Evolutionary conservation across 805 yeast genomes (phyloP).

Genomic region (Millerago galiae): DNA sequence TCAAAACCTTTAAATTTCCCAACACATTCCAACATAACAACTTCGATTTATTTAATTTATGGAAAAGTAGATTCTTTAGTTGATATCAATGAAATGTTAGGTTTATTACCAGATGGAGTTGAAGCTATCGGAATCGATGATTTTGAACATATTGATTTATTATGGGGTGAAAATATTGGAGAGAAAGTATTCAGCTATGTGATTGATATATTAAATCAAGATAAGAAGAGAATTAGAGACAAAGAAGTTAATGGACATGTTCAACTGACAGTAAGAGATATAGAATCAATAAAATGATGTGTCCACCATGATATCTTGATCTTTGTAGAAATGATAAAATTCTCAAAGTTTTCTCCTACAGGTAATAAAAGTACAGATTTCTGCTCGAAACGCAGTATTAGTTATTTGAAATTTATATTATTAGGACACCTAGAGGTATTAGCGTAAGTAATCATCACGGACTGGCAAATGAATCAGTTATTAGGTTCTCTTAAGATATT

Average conservation of each 20-base stretch:
- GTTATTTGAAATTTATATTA: too few relatives aligned
- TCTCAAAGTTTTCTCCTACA: too few relatives aligned
- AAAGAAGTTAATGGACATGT: background rate
- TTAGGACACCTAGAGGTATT: too few relatives aligned
- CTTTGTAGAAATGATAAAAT: too few relatives aligned
- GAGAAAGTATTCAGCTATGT: slow-evolving; percentile 29
- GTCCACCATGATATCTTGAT: too few relatives aligned
- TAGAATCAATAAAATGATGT: too few relatives aligned
- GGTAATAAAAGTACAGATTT: too few relatives aligned
- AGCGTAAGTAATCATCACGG: too few relatives aligned
- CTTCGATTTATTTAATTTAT: slow-evolving; percentile 74
- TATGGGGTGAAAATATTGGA: slow-evolving; percentile 77
- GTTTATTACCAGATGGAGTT: slow-evolving; percentile 54
- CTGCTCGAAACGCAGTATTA: too few relatives aligned
- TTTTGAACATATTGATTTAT: slow-evolving; percentile 87
- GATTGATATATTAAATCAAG: background rate
- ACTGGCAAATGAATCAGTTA: too few relatives aligned
- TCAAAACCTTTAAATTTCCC: slow-evolving; percentile 41
- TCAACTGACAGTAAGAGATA: too few relatives aligned
- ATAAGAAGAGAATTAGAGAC: background rate
- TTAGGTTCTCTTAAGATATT: too few relatives aligned
- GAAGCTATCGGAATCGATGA: slow-evolving; percentile 49
- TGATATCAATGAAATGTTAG: slow-evolving; percentile 71
- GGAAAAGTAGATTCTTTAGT: slow-evolving; percentile 80
- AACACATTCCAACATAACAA: slow-evolving; percentile 51